These are phyloP conservation scores for Marchantia paleacea DNA, from an alignment of 225 moss, liverwort and hornwort species.

Conservation along the genomic window DNA sequence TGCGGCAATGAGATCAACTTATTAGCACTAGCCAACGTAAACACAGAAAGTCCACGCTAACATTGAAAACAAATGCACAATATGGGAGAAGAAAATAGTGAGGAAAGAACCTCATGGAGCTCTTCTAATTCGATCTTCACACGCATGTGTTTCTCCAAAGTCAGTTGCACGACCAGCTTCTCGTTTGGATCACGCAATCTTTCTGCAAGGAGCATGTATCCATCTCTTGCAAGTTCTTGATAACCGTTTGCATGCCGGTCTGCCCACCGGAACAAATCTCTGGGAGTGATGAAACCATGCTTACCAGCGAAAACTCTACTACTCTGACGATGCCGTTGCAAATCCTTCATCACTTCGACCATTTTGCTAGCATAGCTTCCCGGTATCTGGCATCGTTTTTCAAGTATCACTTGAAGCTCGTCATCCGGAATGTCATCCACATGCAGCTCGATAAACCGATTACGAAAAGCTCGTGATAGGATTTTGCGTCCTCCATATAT, in stretches of 20 bases:
- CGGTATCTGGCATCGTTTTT: slow-evolving; percentile 88
- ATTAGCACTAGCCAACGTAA: not conserved
- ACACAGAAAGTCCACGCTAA: not conserved
- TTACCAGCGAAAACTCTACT: slow-evolving; percentile 98
- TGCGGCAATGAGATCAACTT: not conserved
- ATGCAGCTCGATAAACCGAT: slow-evolving; percentile 95
- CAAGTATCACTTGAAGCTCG: slow-evolving; percentile 80
- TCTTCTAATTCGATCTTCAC: slow-evolving; percentile 66
- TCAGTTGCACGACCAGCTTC: slow-evolving; percentile 73
- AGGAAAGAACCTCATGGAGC: slow-evolving; percentile 48
- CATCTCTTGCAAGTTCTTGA: slow-evolving; percentile 87
- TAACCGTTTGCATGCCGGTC: slow-evolving; percentile 93
- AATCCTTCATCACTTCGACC: slow-evolving; percentile 98
- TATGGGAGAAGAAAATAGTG: not conserved
- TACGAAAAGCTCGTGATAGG: slow-evolving; percentile 91
- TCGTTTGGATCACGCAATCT: slow-evolving; percentile 75
- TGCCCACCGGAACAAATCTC: slow-evolving; percentile 98
- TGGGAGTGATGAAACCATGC: slow-evolving; percentile 95
- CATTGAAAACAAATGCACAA: not conserved
- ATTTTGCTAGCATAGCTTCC: slow-evolving; percentile 93
- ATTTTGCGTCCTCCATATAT: slow-evolving; percentile 93
- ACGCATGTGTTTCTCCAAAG: slow-evolving; percentile 90
- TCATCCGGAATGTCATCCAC: slow-evolving; percentile 96
- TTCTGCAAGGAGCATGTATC: slow-evolving; percentile 87
- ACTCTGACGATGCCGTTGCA: slow-evolving; percentile 90